Percentiles rank a stretch among this genome's conserved stretches.
Evolutionary conservation across 306 rosid genomes (phyloP).

Genomic region (Cucurbita maxima): DNA sequence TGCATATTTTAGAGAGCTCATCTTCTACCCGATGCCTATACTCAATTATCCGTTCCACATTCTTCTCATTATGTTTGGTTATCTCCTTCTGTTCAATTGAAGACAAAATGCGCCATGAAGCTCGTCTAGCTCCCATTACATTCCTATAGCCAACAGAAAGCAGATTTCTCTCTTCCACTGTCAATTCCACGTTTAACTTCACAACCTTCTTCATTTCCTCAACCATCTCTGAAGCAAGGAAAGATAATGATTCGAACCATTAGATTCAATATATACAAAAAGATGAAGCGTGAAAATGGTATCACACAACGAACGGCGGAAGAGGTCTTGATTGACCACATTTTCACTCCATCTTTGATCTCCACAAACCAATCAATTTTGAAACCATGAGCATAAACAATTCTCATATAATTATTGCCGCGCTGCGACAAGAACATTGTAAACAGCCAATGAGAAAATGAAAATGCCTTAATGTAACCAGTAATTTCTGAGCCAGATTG

Average conservation of each 20-base stretch:
- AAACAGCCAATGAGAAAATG: background rate
- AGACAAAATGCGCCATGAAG: conserved; percentile 31
- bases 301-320: background rate
- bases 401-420: background rate
- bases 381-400: background rate
- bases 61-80: conserved; percentile 19
- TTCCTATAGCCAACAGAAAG: conserved; percentile 32
- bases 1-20: conserved; percentile 24
- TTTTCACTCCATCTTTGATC: background rate
- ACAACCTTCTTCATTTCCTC: conserved; percentile 32
- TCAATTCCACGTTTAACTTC: conserved; percentile 29
- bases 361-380: background rate
- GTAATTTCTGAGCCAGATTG: background rate
- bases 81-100: conserved; percentile 34
- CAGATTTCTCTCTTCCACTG: conserved; percentile 25
- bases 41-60: conserved; percentile 20
- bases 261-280: background rate
- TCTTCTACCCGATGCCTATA: conserved; percentile 31
- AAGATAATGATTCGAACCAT: background rate
- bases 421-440: background rate
- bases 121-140: conserved; percentile 30
- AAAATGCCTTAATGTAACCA: background rate
- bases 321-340: background rate
- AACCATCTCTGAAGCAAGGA: conserved; percentile 24
- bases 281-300: background rate